Evolutionary conservation across 495 filamentous ascomycete species (phyloP), one percentile per base, ranked within the genome.

Genomic region (Penicillium subrubescens): DNA sequence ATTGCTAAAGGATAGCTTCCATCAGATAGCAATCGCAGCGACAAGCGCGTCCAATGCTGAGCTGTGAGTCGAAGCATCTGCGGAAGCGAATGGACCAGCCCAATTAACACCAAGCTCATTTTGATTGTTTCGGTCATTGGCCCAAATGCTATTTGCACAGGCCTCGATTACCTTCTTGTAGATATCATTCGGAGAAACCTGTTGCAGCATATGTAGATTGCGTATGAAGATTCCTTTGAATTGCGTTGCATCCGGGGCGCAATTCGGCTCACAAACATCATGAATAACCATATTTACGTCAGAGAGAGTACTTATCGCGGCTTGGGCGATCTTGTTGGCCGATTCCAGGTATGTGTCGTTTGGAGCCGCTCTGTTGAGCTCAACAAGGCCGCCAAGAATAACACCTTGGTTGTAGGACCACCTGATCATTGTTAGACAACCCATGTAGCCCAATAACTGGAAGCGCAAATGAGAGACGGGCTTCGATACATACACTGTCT

Each of bases 341-440:
- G 81, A 73, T 23, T 68, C 65, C 12, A 92, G 75, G 27, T 84
- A 82, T n/a, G 79, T 75, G 14, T 62, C 15, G 67, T 90, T 82
- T 0, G 81, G 79, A 2, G 81, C 80, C 1, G 86, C 88, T 61
- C 73, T 77, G 71, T 81, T 74, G 55, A 93, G 79, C 74, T 93
- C 90, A 50, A 89, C 86, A 1, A 93, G 81, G 0, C 82, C 91
- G 15, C 90, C 90, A 14, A 93, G 81, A 39, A 93, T 79, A 31
- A 92, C 89, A 41, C 90, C 91, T 75, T 94, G 91, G 77, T 93
- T 94, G 79, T 94, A 94, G 0, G 89, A 86, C 85, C 86, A 93
- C 8, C 75, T 78, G 25, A 3, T 19, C 25, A 53, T 37, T 17
- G 29, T 65, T 60, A 56, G 59, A 50, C 19, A 25, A 25, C 21